phyloP scores from a whole-genome alignment of 1,284 basidiomycete genomes.

The Pyrrhoderma noxium region DNA sequence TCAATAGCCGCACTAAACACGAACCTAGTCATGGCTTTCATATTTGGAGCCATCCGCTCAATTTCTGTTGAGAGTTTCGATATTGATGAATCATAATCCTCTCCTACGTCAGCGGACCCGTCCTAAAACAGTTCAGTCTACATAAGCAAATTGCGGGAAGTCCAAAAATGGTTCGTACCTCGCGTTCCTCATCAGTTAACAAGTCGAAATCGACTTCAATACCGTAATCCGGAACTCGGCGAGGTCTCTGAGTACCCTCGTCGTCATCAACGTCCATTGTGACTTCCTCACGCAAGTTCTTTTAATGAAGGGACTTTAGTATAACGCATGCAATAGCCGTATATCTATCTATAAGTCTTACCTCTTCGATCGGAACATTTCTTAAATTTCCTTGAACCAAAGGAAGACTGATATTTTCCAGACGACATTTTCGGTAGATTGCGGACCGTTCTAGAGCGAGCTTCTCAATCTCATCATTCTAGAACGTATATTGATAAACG shows the following conservation, averaged over 20 bases:
- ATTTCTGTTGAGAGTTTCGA: slow-evolving; percentile 74
- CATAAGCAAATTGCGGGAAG: not conserved
- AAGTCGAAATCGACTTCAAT: slow-evolving; percentile 84
- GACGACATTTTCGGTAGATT: slow-evolving; percentile 85
- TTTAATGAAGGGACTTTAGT: slow-evolving; percentile 5
- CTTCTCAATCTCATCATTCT: slow-evolving; percentile 95
- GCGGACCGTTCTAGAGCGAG: slow-evolving; percentile 79
- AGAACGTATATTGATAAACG: slow-evolving; percentile 14
- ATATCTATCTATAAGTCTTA: slow-evolving; percentile 27
- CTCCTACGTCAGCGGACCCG: slow-evolving; percentile 57
- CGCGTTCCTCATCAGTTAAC: slow-evolving; percentile 79
- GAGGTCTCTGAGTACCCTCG: slow-evolving; percentile 68
- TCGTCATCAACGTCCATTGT: slow-evolving; percentile 90
- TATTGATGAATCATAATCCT: slow-evolving; percentile 76
- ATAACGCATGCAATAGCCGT: slow-evolving; percentile 3
- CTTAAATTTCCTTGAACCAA: slow-evolving; percentile 70
- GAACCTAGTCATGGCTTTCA: slow-evolving; percentile 89
- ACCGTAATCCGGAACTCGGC: slow-evolving; percentile 75
- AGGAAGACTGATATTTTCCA: slow-evolving; percentile 89
- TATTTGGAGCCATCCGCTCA: slow-evolving; percentile 91
- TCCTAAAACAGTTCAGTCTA: slow-evolving; percentile 36
- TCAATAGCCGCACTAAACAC: slow-evolving; percentile 20
- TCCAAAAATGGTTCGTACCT: slow-evolving; percentile 33
- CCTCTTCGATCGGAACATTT: slow-evolving; percentile 93
- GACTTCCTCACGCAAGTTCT: slow-evolving; percentile 79